Conservation (phyloP, 352 stramenopile genomes). For the Phytophthora pseudosyringae region DNA sequence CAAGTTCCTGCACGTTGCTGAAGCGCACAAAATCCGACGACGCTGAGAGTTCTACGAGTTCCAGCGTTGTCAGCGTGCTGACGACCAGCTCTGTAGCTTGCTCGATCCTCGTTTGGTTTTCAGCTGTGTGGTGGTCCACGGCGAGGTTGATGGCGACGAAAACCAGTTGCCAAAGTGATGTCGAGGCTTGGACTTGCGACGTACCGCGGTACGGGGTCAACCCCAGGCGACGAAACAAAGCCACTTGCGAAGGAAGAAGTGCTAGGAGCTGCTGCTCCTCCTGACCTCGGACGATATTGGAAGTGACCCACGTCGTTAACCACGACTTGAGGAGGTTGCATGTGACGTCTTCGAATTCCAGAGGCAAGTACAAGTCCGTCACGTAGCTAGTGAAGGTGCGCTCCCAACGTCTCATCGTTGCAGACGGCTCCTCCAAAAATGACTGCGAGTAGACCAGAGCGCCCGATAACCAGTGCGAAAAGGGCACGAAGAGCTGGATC, state of each 20-base stretch:
- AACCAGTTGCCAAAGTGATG: constrained; percentile 41
- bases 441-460: constrained; percentile 50
- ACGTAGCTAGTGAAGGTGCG: constrained; percentile 48
- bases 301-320: constrained; percentile 57
- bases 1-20: constrained; percentile 12
- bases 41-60: constrained; percentile 46
- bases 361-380: constrained; percentile 59
- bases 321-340: constrained; percentile 42
- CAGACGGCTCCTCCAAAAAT: constrained; percentile 31
- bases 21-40: constrained; percentile 28
- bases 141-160: constrained; percentile 33
- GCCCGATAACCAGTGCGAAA: constrained; percentile 35
- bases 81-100: constrained; percentile 45
- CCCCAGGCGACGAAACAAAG: constrained; percentile 47
- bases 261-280: constrained; percentile 33
- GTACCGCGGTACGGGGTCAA: constrained; percentile 17
- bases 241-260: constrained; percentile 58
- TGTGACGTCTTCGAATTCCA: constrained; percentile 53
- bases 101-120: constrained; percentile 12
- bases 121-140: constrained; percentile 13
- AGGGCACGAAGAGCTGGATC: constrained; percentile 41
- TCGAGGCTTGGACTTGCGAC: constrained; percentile 12
- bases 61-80: constrained; percentile 44
- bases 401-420: constrained; percentile 46
- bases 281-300: constrained; percentile 37